Evolutionary conservation across 345 rosid genomes (phyloP).

Genomic region (Populus nigra): DNA sequence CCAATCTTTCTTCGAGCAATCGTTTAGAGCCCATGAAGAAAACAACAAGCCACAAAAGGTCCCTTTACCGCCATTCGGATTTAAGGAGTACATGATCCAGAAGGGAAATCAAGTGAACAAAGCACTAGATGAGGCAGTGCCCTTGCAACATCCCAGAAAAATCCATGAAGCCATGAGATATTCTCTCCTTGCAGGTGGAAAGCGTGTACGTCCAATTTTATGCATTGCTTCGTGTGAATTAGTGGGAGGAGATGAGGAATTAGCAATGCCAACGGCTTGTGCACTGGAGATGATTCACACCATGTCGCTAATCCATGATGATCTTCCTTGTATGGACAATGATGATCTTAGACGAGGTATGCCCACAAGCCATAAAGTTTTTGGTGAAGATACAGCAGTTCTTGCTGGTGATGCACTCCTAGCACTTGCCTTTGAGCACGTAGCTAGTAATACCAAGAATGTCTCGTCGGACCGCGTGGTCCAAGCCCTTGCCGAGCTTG

Average conservation of each 20-base stretch:
- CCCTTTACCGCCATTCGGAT: slow-evolving; percentile 24
- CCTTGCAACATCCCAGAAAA: slow-evolving; percentile 38
- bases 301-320: slow-evolving; percentile 66
- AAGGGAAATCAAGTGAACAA: slow-evolving; percentile 43
- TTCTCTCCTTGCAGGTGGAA: slow-evolving; percentile 59
- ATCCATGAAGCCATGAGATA: slow-evolving; percentile 74
- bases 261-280: slow-evolving; percentile 58
- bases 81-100: slow-evolving; percentile 27
- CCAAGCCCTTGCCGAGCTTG: slow-evolving; percentile 43
- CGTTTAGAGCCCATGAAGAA: slow-evolving; percentile 2
- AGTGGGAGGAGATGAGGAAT: slow-evolving; percentile 47
- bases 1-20: slow-evolving; percentile 4
- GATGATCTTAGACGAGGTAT: slow-evolving; percentile 61
- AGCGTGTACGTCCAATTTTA: slow-evolving; percentile 61
- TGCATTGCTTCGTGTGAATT: slow-evolving; percentile 66
- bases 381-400: slow-evolving; percentile 52
- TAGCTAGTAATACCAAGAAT: slow-evolving; percentile 24
- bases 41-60: background rate
- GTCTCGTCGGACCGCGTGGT: slow-evolving; percentile 39
- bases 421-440: slow-evolving; percentile 53
- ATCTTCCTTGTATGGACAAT: slow-evolving; percentile 72
- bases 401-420: slow-evolving; percentile 64
- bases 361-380: slow-evolving; percentile 57
- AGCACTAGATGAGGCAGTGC: slow-evolving; percentile 53
- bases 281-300: slow-evolving; percentile 75